Conservation (phyloP, 805 yeast genomes). For the Tetrapisispora iriomotensis region DNA sequence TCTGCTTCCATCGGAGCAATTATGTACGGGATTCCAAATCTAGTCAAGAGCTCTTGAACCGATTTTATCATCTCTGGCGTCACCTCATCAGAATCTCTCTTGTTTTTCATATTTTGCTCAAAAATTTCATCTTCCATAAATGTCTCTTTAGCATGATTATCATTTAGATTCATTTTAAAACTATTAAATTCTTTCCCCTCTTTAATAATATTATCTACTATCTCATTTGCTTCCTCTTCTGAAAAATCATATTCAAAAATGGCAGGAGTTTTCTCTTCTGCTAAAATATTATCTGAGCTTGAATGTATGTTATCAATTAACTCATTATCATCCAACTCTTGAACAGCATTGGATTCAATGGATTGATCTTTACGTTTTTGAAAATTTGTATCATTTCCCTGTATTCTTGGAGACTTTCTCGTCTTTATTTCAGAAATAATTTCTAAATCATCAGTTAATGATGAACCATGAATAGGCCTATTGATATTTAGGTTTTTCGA, state of each 20-base stretch:
- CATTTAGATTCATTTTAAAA: constrained; percentile 36
- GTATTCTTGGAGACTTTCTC: no score
- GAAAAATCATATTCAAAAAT: constrained; percentile 54
- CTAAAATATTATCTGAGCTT: no score
- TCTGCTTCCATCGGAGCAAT: constrained; percentile 99
- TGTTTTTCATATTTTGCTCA: constrained; percentile 53
- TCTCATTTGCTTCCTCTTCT: constrained; percentile 66
- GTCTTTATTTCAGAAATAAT: no score
- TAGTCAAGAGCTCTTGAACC: constrained; percentile 74
- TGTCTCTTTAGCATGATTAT: constrained; percentile 8
- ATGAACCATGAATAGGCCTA: no score
- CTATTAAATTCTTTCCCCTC: constrained; percentile 68
- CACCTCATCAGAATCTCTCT: constrained; percentile 87
- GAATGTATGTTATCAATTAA: no score
- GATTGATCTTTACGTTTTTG: no score
- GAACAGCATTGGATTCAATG: no score
- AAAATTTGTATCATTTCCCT: no score
- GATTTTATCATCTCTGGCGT: constrained; percentile 78
- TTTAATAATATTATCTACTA: constrained; percentile 49
- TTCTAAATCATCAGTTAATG: no score
- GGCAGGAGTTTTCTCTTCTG: constrained; percentile 5
- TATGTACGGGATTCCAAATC: constrained; percentile 90
- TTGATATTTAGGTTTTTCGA: no score
- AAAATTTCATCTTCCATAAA: constrained; percentile 39
- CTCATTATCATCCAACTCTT: no score